Conservation (phyloP, 768 basidiomycete genomes). For the Kwoniella sp. region DNA sequence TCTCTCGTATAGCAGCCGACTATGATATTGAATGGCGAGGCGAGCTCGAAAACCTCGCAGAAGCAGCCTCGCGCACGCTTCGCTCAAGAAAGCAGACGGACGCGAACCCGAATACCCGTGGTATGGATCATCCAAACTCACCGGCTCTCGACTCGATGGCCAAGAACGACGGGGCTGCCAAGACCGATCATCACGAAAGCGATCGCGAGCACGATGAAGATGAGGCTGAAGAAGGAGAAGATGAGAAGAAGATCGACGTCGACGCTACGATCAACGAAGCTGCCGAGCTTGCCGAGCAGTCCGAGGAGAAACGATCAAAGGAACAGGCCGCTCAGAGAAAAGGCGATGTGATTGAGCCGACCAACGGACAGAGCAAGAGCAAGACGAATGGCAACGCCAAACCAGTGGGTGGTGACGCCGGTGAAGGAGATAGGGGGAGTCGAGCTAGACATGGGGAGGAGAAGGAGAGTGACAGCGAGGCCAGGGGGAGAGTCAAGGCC, state of each 20-base stretch:
- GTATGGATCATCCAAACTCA: neutral
- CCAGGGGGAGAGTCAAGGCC: slow-evolving; percentile 12
- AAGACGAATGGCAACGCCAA: neutral
- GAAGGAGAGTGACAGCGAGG: slow-evolving; percentile 20
- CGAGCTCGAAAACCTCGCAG: slow-evolving; percentile 51
- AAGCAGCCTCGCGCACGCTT: slow-evolving; percentile 9
- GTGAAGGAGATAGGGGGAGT: slow-evolving; percentile 11
- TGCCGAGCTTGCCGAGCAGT: slow-evolving; percentile 45
- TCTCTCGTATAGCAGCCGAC: slow-evolving; percentile 65
- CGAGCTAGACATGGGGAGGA: slow-evolving; percentile 15
- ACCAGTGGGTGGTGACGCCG: neutral
- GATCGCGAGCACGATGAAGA: neutral
- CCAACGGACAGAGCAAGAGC: neutral
- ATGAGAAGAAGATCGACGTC: slow-evolving; percentile 43
- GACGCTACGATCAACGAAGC: slow-evolving; percentile 55
- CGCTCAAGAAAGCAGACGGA: neutral
- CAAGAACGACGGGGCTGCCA: neutral
- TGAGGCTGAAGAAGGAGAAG: slow-evolving; percentile 6
- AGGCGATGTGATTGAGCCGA: slow-evolving; percentile 38
- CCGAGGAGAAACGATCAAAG: slow-evolving; percentile 35
- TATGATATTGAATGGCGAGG: slow-evolving; percentile 62
- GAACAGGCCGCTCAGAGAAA: slow-evolving; percentile 43
- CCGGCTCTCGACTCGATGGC: neutral
- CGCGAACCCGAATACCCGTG: neutral
- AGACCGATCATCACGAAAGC: neutral